Base-by-base conservation (phyloP, 2,329 filamentous ascomycete species). In the Cladophialophora yegresii region DNA sequence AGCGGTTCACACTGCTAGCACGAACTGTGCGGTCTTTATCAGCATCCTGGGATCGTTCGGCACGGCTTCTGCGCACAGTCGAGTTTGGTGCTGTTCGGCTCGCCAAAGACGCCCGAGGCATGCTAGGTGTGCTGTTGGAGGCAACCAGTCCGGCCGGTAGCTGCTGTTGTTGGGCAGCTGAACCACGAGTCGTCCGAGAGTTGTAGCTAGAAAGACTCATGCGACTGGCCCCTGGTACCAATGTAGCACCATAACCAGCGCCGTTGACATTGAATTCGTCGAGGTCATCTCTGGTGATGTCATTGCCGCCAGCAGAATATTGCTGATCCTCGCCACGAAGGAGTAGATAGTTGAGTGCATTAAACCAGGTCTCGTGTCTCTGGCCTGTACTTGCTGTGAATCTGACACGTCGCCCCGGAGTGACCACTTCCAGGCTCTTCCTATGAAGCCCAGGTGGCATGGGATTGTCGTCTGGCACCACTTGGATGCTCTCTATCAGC, bases 361-460 rank as follows among this genome's bases (percentile, higher is more conserved):
- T 98, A 83, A 95, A 96, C 95, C 95, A 99, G 0, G 93, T 98
- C 80, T 99, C 95, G 74, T 99, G 95, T 66, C 95, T 86, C 75
- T 97, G 92, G 43, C 92, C 90, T 2, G 95, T 99, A 1, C 91
- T 88, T 67, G 93, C 96, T 1, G 95, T 99, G 70, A 99, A 96
- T 77, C 96, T 93, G 78, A 99, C 87, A 16, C 88, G 88, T 69
- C 95, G 87, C 56, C 93, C 92, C 22, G 93, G 93, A 1, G 93
- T 95, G 64, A 96, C 84, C 63, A 99, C 89, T 61, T 98, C 84
- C 71, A 99, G 81, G 76, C 92, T 96, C 85, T 96, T 96, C 71
- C 91, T 88, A 78, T 98, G 93, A 61, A 99, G 85, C 47, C 95
- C 95, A 9, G 95, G 95, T 6, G 95, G 95, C 82, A 92, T 92